A percentile compares a stretch with the other conserved stretches of the same genome.
Evolutionary conservation across 2,329 filamentous ascomycete genomes (phyloP).

Genomic region (Delphinella strobiligena): DNA sequence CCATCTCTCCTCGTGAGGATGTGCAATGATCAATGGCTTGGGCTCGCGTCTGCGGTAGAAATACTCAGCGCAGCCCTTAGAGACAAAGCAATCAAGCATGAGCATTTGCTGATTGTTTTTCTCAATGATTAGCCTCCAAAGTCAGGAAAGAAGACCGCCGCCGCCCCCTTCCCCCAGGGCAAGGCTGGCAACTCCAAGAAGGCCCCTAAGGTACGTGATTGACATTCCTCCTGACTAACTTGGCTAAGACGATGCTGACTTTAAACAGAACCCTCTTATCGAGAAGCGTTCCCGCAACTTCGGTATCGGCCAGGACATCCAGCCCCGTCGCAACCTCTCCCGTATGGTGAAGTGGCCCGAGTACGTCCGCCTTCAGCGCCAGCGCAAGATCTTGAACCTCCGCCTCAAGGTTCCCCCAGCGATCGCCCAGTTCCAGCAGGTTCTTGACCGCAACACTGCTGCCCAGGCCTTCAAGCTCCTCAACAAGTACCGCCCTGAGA

Average conservation of each 20-base stretch:
- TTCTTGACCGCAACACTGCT: conserved; percentile 92
- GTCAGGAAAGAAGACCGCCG: conserved; percentile 90
- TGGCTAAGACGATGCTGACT: conserved; percentile 5
- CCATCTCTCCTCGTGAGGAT: conserved; percentile 4
- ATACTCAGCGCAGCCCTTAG: conserved; percentile 58
- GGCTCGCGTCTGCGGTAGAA: conserved; percentile 41
- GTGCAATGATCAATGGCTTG: conserved; percentile 34
- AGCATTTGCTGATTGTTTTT: conserved; percentile 90
- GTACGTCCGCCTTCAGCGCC: conserved; percentile 95
- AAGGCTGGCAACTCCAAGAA: conserved; percentile 86
- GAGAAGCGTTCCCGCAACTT: conserved; percentile 97
- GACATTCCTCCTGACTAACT: not conserved
- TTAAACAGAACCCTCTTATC: conserved; percentile 83
- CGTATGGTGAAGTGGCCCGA: conserved; percentile 99
- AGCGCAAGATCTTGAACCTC: conserved; percentile 92
- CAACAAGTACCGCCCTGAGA: conserved; percentile 99
- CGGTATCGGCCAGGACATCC: conserved; percentile 97
- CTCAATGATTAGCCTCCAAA: conserved; percentile 99
- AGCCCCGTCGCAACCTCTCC: conserved; percentile 87
- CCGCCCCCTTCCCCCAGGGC: conserved; percentile 89
- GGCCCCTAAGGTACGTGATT: conserved; percentile 73
- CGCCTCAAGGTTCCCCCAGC: conserved; percentile 97
- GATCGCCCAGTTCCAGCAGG: conserved; percentile 94
- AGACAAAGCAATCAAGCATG: conserved; percentile 73
- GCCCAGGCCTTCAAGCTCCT: conserved; percentile 97